phyloP scores from a whole-genome alignment of 768 basidiomycete genomes.

The Leccinum boreale region DNA sequence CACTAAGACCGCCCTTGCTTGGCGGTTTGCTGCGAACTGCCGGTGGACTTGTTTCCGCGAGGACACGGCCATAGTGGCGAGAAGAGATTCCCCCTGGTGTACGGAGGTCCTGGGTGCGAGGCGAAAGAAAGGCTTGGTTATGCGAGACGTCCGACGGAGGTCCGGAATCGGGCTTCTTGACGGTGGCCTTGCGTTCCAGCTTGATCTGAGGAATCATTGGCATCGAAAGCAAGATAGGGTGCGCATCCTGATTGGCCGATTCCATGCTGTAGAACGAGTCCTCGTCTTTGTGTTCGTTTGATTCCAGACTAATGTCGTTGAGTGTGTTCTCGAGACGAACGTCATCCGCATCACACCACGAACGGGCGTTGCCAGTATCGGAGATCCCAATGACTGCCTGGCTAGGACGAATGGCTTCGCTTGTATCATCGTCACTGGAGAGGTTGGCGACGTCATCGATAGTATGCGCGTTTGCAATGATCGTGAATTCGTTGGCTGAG shows the following conservation, averaged over 20 bases:
- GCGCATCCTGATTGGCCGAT: slow-evolving; percentile 25
- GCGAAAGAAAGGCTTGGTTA: slow-evolving; percentile 16
- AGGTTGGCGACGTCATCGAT: slow-evolving; percentile 7
- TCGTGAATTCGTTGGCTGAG: slow-evolving; percentile 16
- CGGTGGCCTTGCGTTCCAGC: slow-evolving; percentile 25
- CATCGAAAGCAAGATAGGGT: slow-evolving; percentile 24
- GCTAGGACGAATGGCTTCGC: not conserved
- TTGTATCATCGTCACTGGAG: not conserved
- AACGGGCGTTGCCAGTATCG: not conserved
- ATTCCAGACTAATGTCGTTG: not conserved
- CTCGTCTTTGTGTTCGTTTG: slow-evolving; percentile 6
- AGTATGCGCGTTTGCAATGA: slow-evolving; percentile 7
- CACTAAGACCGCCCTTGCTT: not conserved
- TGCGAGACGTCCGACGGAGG: not conserved
- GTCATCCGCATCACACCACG: not conserved
- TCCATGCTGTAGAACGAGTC: slow-evolving; percentile 23
- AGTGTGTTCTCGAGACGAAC: not conserved
- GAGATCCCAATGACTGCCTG: not conserved
- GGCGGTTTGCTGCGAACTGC: not conserved
- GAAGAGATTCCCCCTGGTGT: slow-evolving; percentile 14
- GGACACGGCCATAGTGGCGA: slow-evolving; percentile 13
- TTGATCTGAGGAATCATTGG: slow-evolving; percentile 28
- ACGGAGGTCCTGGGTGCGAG: slow-evolving; percentile 15
- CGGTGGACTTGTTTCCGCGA: not conserved
- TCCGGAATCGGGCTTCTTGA: slow-evolving; percentile 9